Evolutionary conservation across 495 filamentous ascomycete genomes (phyloP).

Genomic region (Paragyromitra xinjiangensis): DNA sequence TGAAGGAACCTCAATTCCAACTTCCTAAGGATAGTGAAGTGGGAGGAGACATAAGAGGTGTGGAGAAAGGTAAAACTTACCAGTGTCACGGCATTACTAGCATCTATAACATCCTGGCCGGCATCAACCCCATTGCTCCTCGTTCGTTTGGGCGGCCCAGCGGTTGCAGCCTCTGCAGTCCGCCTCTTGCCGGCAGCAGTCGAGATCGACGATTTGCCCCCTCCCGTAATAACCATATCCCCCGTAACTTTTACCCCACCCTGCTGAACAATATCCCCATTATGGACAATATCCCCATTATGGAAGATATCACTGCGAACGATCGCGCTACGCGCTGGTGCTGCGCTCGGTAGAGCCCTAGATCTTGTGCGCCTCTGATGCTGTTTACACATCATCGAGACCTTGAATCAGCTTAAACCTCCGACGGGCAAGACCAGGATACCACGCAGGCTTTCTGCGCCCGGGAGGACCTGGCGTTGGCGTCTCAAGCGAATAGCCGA

Average conservation of each 20-base stretch:
- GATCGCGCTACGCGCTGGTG: background rate
- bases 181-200: background rate
- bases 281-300: background rate
- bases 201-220: background rate
- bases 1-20: no score
- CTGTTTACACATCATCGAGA: background rate
- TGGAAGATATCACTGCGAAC: background rate
- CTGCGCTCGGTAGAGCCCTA: background rate
- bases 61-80: background rate
- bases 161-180: no score
- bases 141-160: background rate
- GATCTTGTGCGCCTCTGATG: background rate
- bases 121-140: background rate
- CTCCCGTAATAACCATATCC: background rate
- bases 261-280: background rate
- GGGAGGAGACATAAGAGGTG: background rate
- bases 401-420: background rate
- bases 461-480: background rate
- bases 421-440: constrained; percentile 12
- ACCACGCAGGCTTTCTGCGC: constrained; percentile 12
- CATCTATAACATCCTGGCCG: background rate
- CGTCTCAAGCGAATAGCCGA: constrained; percentile 12
- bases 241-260: background rate
- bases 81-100: background rate
- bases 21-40: no score